These are phyloP conservation scores for Eucalyptus lansdowneana DNA, from an alignment of 345 rosid species.

Conservation along the genomic window DNA sequence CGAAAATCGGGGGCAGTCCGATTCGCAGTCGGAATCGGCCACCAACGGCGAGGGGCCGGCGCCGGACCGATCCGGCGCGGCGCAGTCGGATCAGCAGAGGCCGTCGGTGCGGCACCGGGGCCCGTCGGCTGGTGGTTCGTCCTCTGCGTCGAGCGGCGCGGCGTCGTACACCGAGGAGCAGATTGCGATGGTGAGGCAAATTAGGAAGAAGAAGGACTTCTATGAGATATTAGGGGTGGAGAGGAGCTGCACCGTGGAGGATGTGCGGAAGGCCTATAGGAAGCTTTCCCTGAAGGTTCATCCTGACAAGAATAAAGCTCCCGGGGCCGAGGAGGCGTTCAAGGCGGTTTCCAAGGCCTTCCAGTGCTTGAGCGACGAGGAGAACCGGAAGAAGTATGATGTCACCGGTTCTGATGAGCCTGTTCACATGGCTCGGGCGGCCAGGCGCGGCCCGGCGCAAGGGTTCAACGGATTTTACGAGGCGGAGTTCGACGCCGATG, in stretches of 20 bases:
- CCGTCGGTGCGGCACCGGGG: slow-evolving; percentile 51
- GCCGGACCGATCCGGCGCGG: background rate
- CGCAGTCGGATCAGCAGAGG: slow-evolving; percentile 18
- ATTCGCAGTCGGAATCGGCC: background rate
- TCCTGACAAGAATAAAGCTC: slow-evolving; percentile 91
- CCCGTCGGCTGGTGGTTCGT: slow-evolving; percentile 13
- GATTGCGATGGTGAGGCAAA: slow-evolving; percentile 52
- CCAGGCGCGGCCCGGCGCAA: slow-evolving; percentile 15
- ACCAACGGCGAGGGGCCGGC: background rate
- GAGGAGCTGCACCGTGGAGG: slow-evolving; percentile 58
- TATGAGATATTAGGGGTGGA: slow-evolving; percentile 82
- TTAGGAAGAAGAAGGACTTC: slow-evolving; percentile 72
- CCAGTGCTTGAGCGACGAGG: slow-evolving; percentile 80
- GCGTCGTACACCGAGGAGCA: slow-evolving; percentile 62
- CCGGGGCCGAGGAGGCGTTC: slow-evolving; percentile 91
- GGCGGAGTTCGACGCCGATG: slow-evolving; percentile 78
- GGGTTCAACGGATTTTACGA: slow-evolving; percentile 58
- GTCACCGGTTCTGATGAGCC: slow-evolving; percentile 73
- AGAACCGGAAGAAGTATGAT: slow-evolving; percentile 57
- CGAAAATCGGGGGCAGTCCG: slow-evolving; percentile 23
- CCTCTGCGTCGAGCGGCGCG: background rate
- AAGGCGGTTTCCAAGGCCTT: slow-evolving; percentile 82
- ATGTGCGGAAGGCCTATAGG: slow-evolving; percentile 73
- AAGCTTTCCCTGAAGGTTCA: slow-evolving; percentile 88
- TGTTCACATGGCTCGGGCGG: slow-evolving; percentile 31